phyloP scores from a whole-genome alignment of 2,329 filamentous ascomycete genomes.

The Penicillium sp. region DNA sequence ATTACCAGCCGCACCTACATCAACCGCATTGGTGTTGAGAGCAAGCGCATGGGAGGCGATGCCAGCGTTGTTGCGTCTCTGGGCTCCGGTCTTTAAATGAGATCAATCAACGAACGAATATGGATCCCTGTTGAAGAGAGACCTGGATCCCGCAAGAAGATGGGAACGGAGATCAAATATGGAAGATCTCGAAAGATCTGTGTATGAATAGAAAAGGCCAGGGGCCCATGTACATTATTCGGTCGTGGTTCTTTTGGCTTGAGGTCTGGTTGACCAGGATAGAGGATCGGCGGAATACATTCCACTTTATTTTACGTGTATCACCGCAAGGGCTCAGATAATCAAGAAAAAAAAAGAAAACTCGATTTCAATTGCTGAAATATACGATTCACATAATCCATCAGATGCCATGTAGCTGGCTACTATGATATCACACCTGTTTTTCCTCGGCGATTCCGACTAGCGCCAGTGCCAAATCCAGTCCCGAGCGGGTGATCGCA shows the following conservation, averaged over 20 bases:
- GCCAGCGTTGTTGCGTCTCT: slow-evolving; percentile 18
- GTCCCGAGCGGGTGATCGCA: slow-evolving; percentile 11
- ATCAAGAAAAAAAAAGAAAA: slow-evolving; percentile 16
- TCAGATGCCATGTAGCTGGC: not conserved
- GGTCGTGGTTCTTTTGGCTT: slow-evolving; percentile 14
- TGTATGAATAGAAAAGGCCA: slow-evolving; percentile 26
- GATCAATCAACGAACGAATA: not conserved
- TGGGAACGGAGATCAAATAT: not conserved
- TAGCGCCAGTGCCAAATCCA: slow-evolving; percentile 17
- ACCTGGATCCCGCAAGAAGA: not conserved
- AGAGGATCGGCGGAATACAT: slow-evolving; percentile 10
- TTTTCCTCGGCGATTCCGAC: slow-evolving; percentile 18
- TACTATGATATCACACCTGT: slow-evolving; percentile 16
- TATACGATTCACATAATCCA: slow-evolving; percentile 8
- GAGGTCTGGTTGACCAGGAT: not conserved
- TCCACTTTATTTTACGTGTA: slow-evolving; percentile 14
- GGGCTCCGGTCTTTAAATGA: slow-evolving; percentile 10
- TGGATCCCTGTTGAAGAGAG: not conserved
- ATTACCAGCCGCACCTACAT: slow-evolving; percentile 70
- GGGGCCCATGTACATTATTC: slow-evolving; percentile 26
- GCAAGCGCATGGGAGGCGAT: slow-evolving; percentile 49
- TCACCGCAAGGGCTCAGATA: slow-evolving; percentile 7
- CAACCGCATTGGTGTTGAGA: slow-evolving; percentile 56
- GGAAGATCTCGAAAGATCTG: slow-evolving; percentile 12
- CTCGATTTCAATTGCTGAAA: slow-evolving; percentile 26